A percentile compares a stretch with the other conserved stretches of the same genome.
phyloP scores from a whole-genome alignment of 176 grass and related monocot species.

The Zoysia pacifica region DNA sequence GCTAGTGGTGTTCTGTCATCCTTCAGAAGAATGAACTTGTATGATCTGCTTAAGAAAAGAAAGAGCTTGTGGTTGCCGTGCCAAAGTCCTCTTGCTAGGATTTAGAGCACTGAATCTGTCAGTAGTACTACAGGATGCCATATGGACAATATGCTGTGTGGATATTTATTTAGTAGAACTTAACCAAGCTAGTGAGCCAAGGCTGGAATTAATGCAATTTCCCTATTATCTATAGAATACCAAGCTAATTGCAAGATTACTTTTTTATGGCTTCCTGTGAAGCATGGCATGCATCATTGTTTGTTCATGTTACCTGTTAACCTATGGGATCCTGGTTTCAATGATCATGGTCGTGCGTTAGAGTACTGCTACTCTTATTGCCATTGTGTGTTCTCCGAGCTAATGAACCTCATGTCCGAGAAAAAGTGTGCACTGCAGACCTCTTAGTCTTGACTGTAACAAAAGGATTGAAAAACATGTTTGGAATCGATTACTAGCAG shows the following conservation, averaged over 20 bases:
- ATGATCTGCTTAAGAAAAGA: background rate
- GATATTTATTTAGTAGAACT: constrained; percentile 12
- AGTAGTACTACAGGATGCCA: background rate
- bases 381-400: background rate
- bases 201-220: too few relatives aligned
- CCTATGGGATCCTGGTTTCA: background rate
- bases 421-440: background rate
- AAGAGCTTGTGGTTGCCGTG: constrained; percentile 1
- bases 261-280: background rate
- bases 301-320: background rate
- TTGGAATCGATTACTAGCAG: background rate
- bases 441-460: background rate
- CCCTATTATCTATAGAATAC: too few relatives aligned
- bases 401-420: background rate
- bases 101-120: constrained; percentile 2
- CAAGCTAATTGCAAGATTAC: background rate
- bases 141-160: constrained; percentile 4
- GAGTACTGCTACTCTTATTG: background rate
- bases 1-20: background rate
- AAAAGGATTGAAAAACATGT: background rate
- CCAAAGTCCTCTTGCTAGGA: background rate
- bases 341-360: background rate
- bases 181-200: background rate
- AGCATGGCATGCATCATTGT: background rate
- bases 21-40: background rate